Conservation (phyloP, 2,329 filamentous ascomycete genomes). For the Ceratocystis destructans region DNA sequence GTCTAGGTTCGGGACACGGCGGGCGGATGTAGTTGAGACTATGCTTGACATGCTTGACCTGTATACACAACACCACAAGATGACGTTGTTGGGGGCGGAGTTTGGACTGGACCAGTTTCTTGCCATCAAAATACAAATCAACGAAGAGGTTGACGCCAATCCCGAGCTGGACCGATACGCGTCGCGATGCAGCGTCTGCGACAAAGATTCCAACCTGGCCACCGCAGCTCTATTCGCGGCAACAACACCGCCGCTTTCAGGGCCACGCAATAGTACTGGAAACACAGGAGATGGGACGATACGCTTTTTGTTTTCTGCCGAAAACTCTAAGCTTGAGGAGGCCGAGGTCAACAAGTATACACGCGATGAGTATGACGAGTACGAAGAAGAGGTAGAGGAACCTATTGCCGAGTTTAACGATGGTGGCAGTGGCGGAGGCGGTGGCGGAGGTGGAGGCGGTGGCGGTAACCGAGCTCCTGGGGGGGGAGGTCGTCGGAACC, state of each 20-base stretch:
- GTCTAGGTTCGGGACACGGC: slow-evolving; percentile 34
- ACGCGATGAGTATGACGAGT: slow-evolving; percentile 61
- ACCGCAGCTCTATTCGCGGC: not conserved
- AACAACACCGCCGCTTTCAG: not conserved
- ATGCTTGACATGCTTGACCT: slow-evolving; percentile 83
- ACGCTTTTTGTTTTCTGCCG: slow-evolving; percentile 76
- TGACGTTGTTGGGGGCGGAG: slow-evolving; percentile 58
- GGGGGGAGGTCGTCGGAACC: slow-evolving; percentile 13
- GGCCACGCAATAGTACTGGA: slow-evolving; percentile 9
- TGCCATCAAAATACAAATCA: slow-evolving; percentile 71
- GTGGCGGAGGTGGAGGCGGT: not conserved
- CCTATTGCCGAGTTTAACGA: slow-evolving; percentile 26
- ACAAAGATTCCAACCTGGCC: slow-evolving; percentile 25
- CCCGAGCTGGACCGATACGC: slow-evolving; percentile 50
- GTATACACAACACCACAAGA: slow-evolving; percentile 69
- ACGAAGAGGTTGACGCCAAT: slow-evolving; percentile 58
- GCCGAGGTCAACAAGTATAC: slow-evolving; percentile 54
- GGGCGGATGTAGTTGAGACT: slow-evolving; percentile 52
- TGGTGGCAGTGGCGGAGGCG: not conserved
- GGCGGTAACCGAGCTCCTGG: slow-evolving; percentile 22
- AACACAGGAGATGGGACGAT: slow-evolving; percentile 56
- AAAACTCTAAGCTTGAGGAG: slow-evolving; percentile 59
- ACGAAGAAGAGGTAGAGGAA: slow-evolving; percentile 65
- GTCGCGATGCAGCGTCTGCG: slow-evolving; percentile 42
- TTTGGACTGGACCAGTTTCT: slow-evolving; percentile 70